phyloP scores from a whole-genome alignment of 192 early-diverging fungal genomes.

The Linnemannia exigua region DNA sequence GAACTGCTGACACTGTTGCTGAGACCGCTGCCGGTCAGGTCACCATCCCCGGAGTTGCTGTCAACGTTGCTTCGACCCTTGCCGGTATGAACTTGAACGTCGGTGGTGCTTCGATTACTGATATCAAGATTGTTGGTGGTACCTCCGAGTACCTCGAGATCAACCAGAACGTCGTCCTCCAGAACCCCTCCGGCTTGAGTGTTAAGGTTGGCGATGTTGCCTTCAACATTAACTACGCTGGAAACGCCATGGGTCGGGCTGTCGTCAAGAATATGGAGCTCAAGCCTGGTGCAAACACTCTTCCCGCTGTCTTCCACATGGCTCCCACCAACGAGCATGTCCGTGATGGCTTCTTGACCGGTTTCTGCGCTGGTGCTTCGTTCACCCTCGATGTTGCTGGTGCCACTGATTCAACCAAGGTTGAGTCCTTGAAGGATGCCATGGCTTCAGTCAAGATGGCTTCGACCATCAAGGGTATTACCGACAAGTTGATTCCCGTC shows the following conservation, averaged over 20 bases:
- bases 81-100: constrained; percentile 69
- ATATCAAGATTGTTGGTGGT: constrained; percentile 67
- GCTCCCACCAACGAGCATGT: constrained; percentile 27
- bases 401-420: constrained; percentile 52
- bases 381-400: constrained; percentile 63
- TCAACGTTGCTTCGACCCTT: constrained; percentile 63
- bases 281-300: constrained; percentile 62
- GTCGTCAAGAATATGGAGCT: constrained; percentile 58
- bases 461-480: constrained; percentile 61
- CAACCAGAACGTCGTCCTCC: constrained; percentile 58
- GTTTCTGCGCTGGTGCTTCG: constrained; percentile 53
- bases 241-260: constrained; percentile 57
- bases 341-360: constrained; percentile 58
- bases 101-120: constrained; percentile 62
- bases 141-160: constrained; percentile 60
- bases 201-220: constrained; percentile 64
- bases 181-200: constrained; percentile 66
- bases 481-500: constrained; percentile 51
- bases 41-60: constrained; percentile 64
- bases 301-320: constrained; percentile 61
- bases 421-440: constrained; percentile 61
- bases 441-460: constrained; percentile 61
- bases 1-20: constrained; percentile 67
- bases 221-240: constrained; percentile 58
- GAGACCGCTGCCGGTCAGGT: constrained; percentile 70